Conservation (phyloP, 2,329 filamentous ascomycete species). For the Juglanconis juglandina region DNA sequence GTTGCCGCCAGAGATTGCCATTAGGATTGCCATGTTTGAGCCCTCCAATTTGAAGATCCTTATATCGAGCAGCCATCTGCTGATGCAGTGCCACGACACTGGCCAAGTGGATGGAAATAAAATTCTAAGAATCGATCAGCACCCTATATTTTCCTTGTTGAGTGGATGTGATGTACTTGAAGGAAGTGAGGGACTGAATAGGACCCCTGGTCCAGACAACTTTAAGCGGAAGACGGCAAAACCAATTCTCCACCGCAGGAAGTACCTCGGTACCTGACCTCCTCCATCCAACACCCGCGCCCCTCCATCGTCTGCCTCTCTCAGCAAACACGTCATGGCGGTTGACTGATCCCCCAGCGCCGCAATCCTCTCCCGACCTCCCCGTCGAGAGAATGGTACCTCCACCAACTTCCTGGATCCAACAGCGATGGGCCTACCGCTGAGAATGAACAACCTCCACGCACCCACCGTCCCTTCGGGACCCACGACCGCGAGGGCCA, state of each 20-base stretch:
- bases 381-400: conserved; percentile 8
- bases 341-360: conserved; percentile 14
- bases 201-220: neutral
- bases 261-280: neutral
- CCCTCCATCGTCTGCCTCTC: neutral
- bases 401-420: neutral
- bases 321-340: conserved; percentile 14
- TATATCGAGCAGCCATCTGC: neutral
- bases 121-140: neutral
- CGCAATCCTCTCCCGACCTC: neutral
- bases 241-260: neutral
- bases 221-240: conserved; percentile 1
- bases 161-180: neutral
- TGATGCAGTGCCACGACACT: neutral
- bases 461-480: conserved; percentile 68
- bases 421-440: conserved; percentile 30
- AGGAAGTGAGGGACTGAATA: neutral
- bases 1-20: conserved; percentile 15
- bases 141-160: neutral
- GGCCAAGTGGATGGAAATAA: neutral
- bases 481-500: conserved; percentile 59
- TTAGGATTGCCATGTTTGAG: conserved; percentile 7
- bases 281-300: neutral
- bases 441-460: conserved; percentile 54
- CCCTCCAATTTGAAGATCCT: conserved; percentile 12